These are phyloP conservation scores for Hermanozyma aechmeae DNA, from an alignment of 805 yeast genomes.

Conservation along the genomic window DNA sequence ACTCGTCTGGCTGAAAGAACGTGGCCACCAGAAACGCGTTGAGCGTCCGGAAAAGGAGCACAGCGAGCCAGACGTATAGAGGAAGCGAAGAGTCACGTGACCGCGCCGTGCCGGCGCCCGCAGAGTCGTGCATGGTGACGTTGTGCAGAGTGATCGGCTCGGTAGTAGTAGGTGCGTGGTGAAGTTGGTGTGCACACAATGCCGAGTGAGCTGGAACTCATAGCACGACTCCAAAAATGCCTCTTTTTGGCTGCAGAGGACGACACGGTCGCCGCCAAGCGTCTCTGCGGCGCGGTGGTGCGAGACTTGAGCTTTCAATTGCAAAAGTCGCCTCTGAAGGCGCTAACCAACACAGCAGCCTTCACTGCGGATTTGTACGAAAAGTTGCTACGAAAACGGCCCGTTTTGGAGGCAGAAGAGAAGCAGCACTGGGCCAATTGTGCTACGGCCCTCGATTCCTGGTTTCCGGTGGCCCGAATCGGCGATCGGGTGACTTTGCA, in stretches of 20 bases:
- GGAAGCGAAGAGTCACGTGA: not conserved
- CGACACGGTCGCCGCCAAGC: conserved; percentile 4
- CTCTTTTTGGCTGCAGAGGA: conserved; percentile 5
- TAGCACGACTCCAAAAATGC: conserved; percentile 6
- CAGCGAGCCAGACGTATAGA: conserved; percentile 3
- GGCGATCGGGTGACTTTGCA: conserved; percentile 2
- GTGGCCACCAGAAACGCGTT: conserved; percentile 62
- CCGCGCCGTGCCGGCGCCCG: not conserved
- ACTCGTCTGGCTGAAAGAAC: conserved; percentile 95
- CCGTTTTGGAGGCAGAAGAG: conserved; percentile 7
- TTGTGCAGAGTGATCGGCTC: conserved; percentile 1
- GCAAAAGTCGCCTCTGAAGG: conserved; percentile 1
- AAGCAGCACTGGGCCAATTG: conserved; percentile 10
- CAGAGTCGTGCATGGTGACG: conserved; percentile 1
- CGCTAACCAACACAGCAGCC: conserved; percentile 2
- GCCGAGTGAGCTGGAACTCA: not conserved
- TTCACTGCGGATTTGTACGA: conserved; percentile 5
- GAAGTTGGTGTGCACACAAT: too few relatives aligned
- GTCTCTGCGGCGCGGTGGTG: conserved; percentile 5
- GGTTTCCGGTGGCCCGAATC: conserved; percentile 7
- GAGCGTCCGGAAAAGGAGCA: conserved; percentile 37
- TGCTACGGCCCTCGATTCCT: conserved; percentile 7
- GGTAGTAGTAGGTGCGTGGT: not conserved
- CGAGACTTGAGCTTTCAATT: conserved; percentile 4
- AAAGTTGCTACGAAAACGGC: conserved; percentile 3